A percentile compares a stretch with the other conserved stretches of the same genome.
These are phyloP conservation scores for Monosporozyma aerobia DNA, from an alignment of 805 yeast species.

Conservation along the genomic window DNA sequence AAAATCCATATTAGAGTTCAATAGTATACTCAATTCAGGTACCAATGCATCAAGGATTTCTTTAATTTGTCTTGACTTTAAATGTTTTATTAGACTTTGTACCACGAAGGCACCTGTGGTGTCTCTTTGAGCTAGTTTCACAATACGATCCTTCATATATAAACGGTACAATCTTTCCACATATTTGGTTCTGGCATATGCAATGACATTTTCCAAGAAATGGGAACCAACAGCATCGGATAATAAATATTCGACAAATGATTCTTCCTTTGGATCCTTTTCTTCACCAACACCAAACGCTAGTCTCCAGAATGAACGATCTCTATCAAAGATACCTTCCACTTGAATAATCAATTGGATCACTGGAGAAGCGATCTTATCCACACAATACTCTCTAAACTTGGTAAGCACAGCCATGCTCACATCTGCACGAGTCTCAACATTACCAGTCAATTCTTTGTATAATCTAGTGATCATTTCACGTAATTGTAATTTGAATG, in stretches of 20 bases:
- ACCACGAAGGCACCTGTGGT: constrained; percentile 79
- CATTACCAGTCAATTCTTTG: constrained; percentile 23
- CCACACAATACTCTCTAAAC: constrained; percentile 67
- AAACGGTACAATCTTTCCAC: constrained; percentile 59
- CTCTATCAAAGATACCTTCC: constrained; percentile 73
- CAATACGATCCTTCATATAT: constrained; percentile 67
- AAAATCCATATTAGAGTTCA: constrained; percentile 62
- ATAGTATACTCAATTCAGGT: constrained; percentile 53
- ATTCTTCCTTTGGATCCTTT: constrained; percentile 56
- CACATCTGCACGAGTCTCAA: constrained; percentile 24
- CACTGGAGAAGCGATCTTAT: constrained; percentile 81
- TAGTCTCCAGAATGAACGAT: constrained; percentile 59
- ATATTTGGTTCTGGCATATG: constrained; percentile 55
- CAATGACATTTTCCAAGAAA: constrained; percentile 67
- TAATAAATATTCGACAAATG: constrained; percentile 74
- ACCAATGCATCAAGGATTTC: constrained; percentile 53
- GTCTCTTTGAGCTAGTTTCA: constrained; percentile 68
- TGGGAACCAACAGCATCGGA: constrained; percentile 92
- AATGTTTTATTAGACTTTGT: constrained; percentile 55
- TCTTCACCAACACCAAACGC: constrained; percentile 47
- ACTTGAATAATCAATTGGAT: constrained; percentile 66
- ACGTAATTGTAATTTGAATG: constrained; percentile 54
- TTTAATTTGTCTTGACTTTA: constrained; percentile 55
- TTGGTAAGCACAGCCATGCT: constrained; percentile 32
- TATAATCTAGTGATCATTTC: constrained; percentile 38